These are phyloP conservation scores for Euphorbia pulcherrima DNA, from an alignment of 345 rosid species.

Conservation along the genomic window DNA sequence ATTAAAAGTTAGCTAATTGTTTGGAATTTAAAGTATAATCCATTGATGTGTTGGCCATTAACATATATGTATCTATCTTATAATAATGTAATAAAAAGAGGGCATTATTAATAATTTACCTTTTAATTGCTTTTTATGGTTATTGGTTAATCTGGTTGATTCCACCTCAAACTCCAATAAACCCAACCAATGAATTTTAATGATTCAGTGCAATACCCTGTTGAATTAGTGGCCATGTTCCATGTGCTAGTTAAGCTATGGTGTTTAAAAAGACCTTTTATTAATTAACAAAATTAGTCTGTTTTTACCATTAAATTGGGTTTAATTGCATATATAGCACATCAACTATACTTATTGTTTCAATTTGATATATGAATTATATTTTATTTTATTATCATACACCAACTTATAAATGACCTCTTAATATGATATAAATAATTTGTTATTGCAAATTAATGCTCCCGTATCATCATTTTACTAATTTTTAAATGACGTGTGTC, in stretches of 20 bases:
- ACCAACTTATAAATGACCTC: no score
- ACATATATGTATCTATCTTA: no score
- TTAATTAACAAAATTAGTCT: background rate
- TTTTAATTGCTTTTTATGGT: background rate
- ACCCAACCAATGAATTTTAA: background rate
- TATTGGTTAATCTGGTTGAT: background rate
- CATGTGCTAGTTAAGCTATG: background rate
- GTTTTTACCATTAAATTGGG: no score
- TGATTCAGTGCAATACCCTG: conserved; percentile 1
- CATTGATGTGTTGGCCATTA: conserved; percentile 4
- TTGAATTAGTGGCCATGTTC: background rate
- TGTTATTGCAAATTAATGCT: no score
- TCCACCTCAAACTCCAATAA: conserved; percentile 9
- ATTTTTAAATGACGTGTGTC: no score
- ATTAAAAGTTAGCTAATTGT: background rate
- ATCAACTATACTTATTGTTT: no score
- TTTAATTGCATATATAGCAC: no score
- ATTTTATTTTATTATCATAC: no score
- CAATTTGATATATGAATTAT: no score
- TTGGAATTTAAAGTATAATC: background rate
- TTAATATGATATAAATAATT: no score
- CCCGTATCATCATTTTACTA: no score
- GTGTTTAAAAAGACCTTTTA: background rate
- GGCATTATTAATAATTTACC: background rate
- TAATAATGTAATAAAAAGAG: background rate